phyloP scores from a whole-genome alignment of 805 yeast genomes.

The Candida schatavii region DNA sequence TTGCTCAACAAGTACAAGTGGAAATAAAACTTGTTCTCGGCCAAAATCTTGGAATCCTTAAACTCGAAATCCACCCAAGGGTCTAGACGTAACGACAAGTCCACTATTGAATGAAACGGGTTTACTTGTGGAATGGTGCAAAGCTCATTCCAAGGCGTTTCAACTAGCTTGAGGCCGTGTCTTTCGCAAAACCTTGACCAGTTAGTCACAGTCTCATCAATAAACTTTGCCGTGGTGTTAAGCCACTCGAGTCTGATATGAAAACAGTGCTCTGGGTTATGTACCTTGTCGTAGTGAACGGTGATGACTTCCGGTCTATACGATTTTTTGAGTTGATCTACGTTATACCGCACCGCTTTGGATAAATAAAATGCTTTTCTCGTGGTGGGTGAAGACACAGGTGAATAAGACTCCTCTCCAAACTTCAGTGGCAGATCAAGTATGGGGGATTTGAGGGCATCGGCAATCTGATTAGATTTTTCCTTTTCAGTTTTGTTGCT shows the following conservation, averaged over 20 bases:
- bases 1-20: conserved; percentile 70
- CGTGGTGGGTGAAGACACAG: conserved; percentile 10
- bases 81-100: conserved; percentile 59
- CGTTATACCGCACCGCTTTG: conserved; percentile 67
- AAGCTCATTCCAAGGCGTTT: conserved; percentile 88
- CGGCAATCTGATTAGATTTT: not conserved
- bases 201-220: conserved; percentile 71
- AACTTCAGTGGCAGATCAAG: not conserved
- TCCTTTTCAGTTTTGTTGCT: not conserved
- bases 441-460: not conserved
- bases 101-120: conserved; percentile 87
- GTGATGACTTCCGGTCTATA: conserved; percentile 73
- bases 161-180: conserved; percentile 75
- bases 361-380: conserved; percentile 38
- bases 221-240: conserved; percentile 78
- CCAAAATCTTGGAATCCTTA: conserved; percentile 34
- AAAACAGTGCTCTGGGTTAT: conserved; percentile 92
- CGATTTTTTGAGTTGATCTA: conserved; percentile 71
- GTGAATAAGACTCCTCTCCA: not conserved
- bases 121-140: conserved; percentile 71
- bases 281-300: conserved; percentile 88
- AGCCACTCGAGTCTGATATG: conserved; percentile 93
- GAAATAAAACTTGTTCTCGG: conserved; percentile 63
- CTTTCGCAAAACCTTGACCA: conserved; percentile 85
- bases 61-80: conserved; percentile 70